Evolutionary conservation across 2,329 filamentous ascomycete genomes (phyloP).

Genomic region (Microdochium trichocladiopsis): DNA sequence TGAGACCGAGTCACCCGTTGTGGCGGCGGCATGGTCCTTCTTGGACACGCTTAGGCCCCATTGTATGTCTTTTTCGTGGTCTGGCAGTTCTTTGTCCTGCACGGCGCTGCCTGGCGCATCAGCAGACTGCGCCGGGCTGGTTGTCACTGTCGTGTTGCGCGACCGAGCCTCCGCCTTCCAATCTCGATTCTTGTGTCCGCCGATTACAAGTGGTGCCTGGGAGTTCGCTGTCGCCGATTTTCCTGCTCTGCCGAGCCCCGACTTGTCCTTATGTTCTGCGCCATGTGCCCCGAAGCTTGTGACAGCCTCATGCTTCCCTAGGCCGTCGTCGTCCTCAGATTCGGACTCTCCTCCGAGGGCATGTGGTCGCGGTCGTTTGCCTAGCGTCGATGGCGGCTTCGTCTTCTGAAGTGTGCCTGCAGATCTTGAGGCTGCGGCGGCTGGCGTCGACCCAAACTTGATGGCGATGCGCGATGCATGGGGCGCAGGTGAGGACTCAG

Average conservation of each 20-base stretch:
- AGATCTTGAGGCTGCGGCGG: conserved; percentile 16
- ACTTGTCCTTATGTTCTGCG: conserved; percentile 11
- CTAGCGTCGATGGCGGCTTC: conserved; percentile 33
- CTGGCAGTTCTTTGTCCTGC: conserved; percentile 16
- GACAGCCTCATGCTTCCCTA: conserved; percentile 18
- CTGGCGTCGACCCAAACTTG: conserved; percentile 29
- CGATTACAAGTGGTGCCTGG: conserved; percentile 15
- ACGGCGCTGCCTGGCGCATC: not conserved
- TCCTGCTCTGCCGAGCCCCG: conserved; percentile 4
- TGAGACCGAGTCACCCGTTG: conserved; percentile 3
- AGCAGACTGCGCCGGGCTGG: not conserved
- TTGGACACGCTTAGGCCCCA: conserved; percentile 27
- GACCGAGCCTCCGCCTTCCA: conserved; percentile 22
- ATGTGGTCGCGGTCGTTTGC: conserved; percentile 38
- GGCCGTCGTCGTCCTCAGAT: conserved; percentile 25
- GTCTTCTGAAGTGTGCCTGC: conserved; percentile 18
- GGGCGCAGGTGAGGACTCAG: conserved; percentile 22
- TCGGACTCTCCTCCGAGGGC: conserved; percentile 34
- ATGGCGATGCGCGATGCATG: conserved; percentile 37
- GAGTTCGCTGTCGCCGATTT: conserved; percentile 7
- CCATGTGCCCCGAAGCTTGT: conserved; percentile 21
- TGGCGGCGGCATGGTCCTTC: conserved; percentile 9
- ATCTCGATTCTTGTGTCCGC: conserved; percentile 21
- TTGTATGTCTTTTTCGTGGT: conserved; percentile 26
- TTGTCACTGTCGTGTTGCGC: conserved; percentile 2